These are phyloP conservation scores for Mycosphaerella arachidis DNA, from an alignment of 2,329 filamentous ascomycete genomes.

Conservation along the genomic window DNA sequence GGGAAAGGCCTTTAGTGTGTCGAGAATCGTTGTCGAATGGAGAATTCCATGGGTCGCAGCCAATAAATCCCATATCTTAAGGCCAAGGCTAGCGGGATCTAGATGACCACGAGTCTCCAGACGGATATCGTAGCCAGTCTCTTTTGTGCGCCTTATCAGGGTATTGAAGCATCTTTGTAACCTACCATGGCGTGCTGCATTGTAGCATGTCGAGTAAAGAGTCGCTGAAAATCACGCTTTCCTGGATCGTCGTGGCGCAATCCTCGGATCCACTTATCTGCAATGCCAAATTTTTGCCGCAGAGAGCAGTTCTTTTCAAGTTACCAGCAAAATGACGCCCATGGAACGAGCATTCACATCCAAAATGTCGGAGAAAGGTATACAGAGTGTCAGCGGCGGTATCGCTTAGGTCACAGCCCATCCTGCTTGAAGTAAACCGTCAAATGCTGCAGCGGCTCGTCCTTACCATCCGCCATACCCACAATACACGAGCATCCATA, in stretches of 20 bases:
- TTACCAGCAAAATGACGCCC: too few relatives aligned
- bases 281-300: neutral
- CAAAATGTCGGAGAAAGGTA: too few relatives aligned
- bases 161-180: neutral
- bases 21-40: too few relatives aligned
- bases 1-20: too few relatives aligned
- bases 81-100: too few relatives aligned
- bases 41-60: too few relatives aligned
- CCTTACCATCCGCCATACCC: neutral
- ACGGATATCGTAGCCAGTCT: too few relatives aligned
- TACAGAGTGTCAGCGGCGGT: too few relatives aligned
- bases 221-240: neutral
- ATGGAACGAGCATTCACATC: too few relatives aligned
- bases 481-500: slow-evolving; percentile 3
- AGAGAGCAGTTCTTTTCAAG: too few relatives aligned
- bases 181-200: neutral
- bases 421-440: neutral
- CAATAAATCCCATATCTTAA: too few relatives aligned
- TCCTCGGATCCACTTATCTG: neutral
- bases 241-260: neutral
- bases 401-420: neutral
- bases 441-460: neutral
- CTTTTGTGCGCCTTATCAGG: neutral
- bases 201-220: neutral
- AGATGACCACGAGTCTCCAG: too few relatives aligned